These are phyloP conservation scores for Hypoxylon crocopeplum DNA, from an alignment of 495 filamentous ascomycete genomes.

Conservation along the genomic window DNA sequence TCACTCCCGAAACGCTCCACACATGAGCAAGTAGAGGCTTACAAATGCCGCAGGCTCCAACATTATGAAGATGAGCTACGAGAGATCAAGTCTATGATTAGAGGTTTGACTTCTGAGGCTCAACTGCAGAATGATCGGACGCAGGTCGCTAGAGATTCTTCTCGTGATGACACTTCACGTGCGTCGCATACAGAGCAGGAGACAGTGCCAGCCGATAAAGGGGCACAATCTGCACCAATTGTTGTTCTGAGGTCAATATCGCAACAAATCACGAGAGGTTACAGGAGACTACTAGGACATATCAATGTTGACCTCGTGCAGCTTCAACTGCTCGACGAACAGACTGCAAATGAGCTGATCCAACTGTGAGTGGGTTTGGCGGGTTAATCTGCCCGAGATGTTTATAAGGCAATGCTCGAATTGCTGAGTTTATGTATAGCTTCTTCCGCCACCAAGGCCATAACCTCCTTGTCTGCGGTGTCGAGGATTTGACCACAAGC, in stretches of 20 bases:
- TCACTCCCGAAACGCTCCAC: too few relatives aligned
- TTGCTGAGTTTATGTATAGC: slow-evolving; percentile 5
- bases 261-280: slow-evolving; percentile 33
- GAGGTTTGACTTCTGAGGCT: slow-evolving; percentile 12
- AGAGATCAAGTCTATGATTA: slow-evolving; percentile 37
- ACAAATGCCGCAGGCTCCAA: slow-evolving; percentile 23
- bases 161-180: not conserved
- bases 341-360: slow-evolving; percentile 37
- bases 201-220: slow-evolving; percentile 35
- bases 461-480: slow-evolving; percentile 32
- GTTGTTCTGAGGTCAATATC: slow-evolving; percentile 40
- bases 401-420: too few relatives aligned
- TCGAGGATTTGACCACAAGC: slow-evolving; percentile 39
- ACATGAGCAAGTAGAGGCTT: too few relatives aligned
- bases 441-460: slow-evolving; percentile 39
- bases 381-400: not conserved
- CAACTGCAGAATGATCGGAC: not conserved
- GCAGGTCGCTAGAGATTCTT: not conserved
- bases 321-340: slow-evolving; percentile 39
- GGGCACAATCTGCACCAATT: slow-evolving; percentile 38
- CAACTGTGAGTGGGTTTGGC: slow-evolving; percentile 29
- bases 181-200: slow-evolving; percentile 13
- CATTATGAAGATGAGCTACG: slow-evolving; percentile 36
- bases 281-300: slow-evolving; percentile 30
- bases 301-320: slow-evolving; percentile 36